Conservation (phyloP, 495 filamentous ascomycete species). For the Diplogelasinospora grovesii region DNA sequence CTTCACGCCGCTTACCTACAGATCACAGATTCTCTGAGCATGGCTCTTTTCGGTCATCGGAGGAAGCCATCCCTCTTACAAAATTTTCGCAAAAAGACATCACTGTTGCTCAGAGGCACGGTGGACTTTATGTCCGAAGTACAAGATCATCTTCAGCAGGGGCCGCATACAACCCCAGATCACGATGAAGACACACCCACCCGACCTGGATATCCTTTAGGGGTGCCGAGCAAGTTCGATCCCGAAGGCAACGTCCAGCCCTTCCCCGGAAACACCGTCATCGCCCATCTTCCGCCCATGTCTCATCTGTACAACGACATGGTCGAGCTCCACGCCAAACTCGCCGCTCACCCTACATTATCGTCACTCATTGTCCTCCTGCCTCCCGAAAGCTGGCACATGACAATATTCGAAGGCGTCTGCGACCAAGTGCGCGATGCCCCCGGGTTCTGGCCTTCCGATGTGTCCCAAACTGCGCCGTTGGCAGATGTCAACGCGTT, state of each 20-base stretch:
- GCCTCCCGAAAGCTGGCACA: conserved; percentile 20
- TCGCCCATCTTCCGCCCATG: conserved; percentile 11
- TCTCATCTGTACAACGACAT: conserved; percentile 9
- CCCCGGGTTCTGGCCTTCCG: conserved; percentile 14
- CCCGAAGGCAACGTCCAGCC: conserved; percentile 14
- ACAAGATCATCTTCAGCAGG: no score
- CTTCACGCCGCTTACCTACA: no score
- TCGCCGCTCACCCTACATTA: conserved; percentile 2
- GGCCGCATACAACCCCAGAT: no score
- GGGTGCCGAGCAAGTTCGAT: conserved; percentile 20
- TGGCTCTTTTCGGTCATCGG: no score
- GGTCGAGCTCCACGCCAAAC: conserved; percentile 8
- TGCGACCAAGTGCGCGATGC: conserved; percentile 13
- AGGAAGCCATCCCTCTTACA: background rate
- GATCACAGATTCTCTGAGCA: no score
- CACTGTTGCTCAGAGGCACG: no score
- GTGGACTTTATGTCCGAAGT: no score
- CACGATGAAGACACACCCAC: background rate
- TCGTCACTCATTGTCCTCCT: conserved; percentile 12
- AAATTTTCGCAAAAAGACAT: no score
- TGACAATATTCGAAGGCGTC: conserved; percentile 23
- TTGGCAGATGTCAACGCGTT: conserved; percentile 11
- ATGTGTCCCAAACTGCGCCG: conserved; percentile 5
- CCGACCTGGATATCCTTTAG: conserved; percentile 7
- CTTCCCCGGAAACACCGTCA: conserved; percentile 23